Evolutionary conservation across 768 basidiomycete species (phyloP).

Genomic region (Mycena venus): DNA sequence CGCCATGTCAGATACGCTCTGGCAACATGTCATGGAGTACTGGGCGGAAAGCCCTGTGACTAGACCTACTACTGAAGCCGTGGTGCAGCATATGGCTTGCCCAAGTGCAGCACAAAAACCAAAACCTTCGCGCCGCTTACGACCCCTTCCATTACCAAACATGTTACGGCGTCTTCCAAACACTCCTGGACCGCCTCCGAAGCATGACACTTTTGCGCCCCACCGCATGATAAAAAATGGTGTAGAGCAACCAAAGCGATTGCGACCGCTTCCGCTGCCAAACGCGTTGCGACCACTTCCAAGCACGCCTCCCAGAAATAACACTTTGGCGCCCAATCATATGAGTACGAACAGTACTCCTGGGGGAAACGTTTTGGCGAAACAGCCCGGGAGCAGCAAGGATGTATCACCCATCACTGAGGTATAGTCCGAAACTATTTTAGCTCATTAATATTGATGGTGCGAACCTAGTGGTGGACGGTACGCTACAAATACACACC

Average conservation of each 20-base stretch:
- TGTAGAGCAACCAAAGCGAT: not conserved
- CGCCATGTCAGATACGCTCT: not conserved
- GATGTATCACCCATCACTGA: constrained; percentile 8
- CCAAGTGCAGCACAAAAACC: not conserved
- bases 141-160: constrained; percentile 18
- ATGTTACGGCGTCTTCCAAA: constrained; percentile 10
- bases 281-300: constrained; percentile 13
- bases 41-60: not conserved
- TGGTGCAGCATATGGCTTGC: not conserved
- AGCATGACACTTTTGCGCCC: constrained; percentile 3
- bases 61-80: not conserved
- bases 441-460: constrained; percentile 7
- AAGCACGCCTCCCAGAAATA: constrained; percentile 8
- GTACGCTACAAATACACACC: constrained; percentile 3
- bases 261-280: constrained; percentile 8
- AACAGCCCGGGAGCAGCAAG: constrained; percentile 14
- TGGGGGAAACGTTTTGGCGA: not conserved
- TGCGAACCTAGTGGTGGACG: constrained; percentile 5
- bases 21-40: not conserved
- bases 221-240: constrained; percentile 15
- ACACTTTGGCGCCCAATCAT: not conserved
- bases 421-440: constrained; percentile 6
- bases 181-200: constrained; percentile 10
- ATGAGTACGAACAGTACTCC: constrained; percentile 3
- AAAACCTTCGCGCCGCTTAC: not conserved